Evolutionary conservation across 2,329 filamentous ascomycete species (phyloP), one percentile per base, ranked within the genome.

Genomic region (Trichoderma aggressivum): DNA sequence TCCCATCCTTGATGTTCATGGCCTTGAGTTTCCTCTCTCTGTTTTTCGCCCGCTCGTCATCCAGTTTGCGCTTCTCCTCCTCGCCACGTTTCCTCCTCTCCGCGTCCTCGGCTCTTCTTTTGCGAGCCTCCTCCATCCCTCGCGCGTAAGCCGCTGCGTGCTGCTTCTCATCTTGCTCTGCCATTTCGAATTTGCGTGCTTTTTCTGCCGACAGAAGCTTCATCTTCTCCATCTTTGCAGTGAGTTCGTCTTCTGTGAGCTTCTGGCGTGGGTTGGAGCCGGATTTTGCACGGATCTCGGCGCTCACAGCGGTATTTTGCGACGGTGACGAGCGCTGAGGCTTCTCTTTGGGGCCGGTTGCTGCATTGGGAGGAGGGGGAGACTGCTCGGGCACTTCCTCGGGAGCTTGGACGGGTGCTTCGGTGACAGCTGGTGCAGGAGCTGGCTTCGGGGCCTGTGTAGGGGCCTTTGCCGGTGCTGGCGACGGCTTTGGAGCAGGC

Each of bases 31-130:
- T 90, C 64, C 88, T 81, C 79, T 89, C 87, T 10, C 88, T 79
- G 75, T 90, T 90, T 74, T 84, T 85, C 28, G 85, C 87, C 14
- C 89, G 84, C 80, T 90, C 89, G 47, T 89, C 87, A 30, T 90
- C 87, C 73, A 88, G 81, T 73, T 82, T 83, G 34, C 81, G 81
- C 26, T 84, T 79, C 65, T 87, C 85, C 73, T 86, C 86, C 16
- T 89, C 87, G 59, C 83, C 84, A n/a, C 82, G 81, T 69, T 81
- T 81, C 24, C 86, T 81, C 67, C 83, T 82, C 76, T 87, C 86
- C 5, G 85, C 86, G 21, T 88, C 88, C 61, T 85, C 85, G 2
- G 83, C 83, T 32, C 84, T 82, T 24, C 86, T 83, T 72, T 83
- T 84, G 65, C 84, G 84, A 32, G 84, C 84, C 74, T 90, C 87